Conservation (phyloP, 345 rosid species). For the Brassica nigra region DNA sequence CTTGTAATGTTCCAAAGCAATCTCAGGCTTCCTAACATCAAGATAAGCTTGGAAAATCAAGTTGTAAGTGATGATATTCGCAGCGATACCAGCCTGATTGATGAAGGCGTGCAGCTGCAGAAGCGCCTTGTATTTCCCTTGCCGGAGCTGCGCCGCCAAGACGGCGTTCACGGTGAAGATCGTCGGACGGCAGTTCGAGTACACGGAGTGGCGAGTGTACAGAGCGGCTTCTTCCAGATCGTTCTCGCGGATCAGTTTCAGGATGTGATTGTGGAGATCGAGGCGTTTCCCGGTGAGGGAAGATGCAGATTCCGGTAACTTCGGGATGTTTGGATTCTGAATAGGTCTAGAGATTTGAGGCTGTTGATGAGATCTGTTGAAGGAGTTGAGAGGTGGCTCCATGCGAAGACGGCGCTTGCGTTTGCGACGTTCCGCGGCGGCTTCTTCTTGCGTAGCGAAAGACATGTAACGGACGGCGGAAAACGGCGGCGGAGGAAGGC, state of each 20-base stretch:
- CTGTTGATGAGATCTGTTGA: conserved; percentile 54
- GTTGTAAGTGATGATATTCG: conserved; percentile 75
- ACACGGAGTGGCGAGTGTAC: conserved; percentile 86
- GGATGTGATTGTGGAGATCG: conserved; percentile 76
- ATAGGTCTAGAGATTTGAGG: conserved; percentile 55
- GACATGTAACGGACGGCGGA: conserved; percentile 57
- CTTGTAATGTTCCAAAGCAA: conserved; percentile 78
- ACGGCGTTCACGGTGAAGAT: conserved; percentile 84
- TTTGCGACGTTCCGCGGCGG: conserved; percentile 89
- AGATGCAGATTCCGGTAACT: conserved; percentile 76
- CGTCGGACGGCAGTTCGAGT: conserved; percentile 92
- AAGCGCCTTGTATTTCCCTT: conserved; percentile 69
- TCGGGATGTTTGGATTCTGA: conserved; percentile 83
- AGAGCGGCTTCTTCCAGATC: conserved; percentile 92
- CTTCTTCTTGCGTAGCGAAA: conserved; percentile 79
- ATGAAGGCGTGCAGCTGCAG: conserved; percentile 77
- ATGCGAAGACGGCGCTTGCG: conserved; percentile 85
- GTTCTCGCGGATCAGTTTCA: conserved; percentile 67
- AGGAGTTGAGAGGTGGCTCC: conserved; percentile 76
- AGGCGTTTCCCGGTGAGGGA: conserved; percentile 77
- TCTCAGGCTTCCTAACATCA: conserved; percentile 77
- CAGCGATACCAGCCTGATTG: conserved; percentile 77
- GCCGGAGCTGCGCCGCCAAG: conserved; percentile 83
- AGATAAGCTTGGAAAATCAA: conserved; percentile 80
- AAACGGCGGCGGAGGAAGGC: conserved; percentile 27